Evolutionary conservation across 1,139 yeast genomes (phyloP), one percentile per base, ranked within the genome.

Genomic region (Candida glucosophila): DNA sequence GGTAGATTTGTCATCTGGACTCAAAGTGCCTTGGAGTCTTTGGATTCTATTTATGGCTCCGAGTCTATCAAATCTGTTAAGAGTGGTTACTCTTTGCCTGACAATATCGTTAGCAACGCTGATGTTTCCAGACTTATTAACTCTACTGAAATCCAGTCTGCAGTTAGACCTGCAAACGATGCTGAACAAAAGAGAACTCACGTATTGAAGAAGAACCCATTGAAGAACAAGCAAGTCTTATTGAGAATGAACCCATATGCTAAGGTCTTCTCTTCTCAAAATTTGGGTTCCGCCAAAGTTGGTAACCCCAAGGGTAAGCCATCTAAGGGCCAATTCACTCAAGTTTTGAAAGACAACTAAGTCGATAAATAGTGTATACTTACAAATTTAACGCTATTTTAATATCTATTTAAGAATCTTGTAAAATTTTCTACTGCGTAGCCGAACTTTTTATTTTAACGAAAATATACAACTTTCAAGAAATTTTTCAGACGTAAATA

Each of bases 1-100:
- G 98, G 98, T 73, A 88, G 98, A 78, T 90, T 90, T 61, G 81
- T 92, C 60, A 83, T 90, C 85, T 90, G 98, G 98, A 88, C 98
- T 58, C 95, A 86, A 74, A 73, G 86, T 63, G 99, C 99, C 59
- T 85, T 90, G 67, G 82, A 88, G 62, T 79, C 90, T 56, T 79
- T 90, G 61, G 99, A 90, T 75, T 73, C 90, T 47, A 82, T 92
- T 73, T 90, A 92, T 92, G 95, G 95, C 63, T 77, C 95, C 46
- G 93, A 80, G 59, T 63, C 88, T 52, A 76, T 80, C 59, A 73
- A 80, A 53, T 77, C 92, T 34, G 58, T 82, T 66, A 88, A 86
- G 77, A 63, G 88, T 50, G 82, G 83, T 63, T 88, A 81, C 92
- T 42, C 88, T 41, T 77, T 90, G 58, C 99, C 99, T 72, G 39